Percentiles rank a stretch among this genome's conserved stretches.
Evolutionary conservation across 1,139 yeast genomes (phyloP).

Genomic region (Pichia sp.): DNA sequence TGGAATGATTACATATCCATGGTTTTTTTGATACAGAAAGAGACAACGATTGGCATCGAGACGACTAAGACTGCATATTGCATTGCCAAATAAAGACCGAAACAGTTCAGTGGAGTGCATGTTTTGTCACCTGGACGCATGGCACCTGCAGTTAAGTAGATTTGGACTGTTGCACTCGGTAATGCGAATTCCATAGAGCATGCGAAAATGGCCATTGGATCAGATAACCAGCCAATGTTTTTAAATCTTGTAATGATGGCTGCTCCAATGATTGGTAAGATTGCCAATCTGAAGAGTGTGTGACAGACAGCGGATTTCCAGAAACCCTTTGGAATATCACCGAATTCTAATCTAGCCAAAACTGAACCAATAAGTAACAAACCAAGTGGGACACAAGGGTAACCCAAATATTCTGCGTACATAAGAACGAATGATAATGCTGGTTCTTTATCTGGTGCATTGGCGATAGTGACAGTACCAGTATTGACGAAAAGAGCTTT

Average conservation of each 20-base stretch:
- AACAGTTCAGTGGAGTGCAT: conserved; percentile 76
- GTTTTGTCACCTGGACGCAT: conserved; percentile 61
- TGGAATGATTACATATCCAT: conserved; percentile 24
- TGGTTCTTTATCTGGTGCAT: conserved; percentile 84
- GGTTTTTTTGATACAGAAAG: conserved; percentile 46
- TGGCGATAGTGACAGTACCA: conserved; percentile 43
- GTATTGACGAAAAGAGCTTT: conserved; percentile 69
- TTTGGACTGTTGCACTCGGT: conserved; percentile 86
- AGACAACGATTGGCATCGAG: conserved; percentile 65
- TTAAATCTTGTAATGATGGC: conserved; percentile 53
- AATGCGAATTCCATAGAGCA: conserved; percentile 73
- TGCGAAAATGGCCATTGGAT: conserved; percentile 66
- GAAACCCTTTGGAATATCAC: conserved; percentile 66
- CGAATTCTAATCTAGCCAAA: conserved; percentile 66
- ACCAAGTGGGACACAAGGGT: conserved; percentile 89
- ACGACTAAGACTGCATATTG: conserved; percentile 65
- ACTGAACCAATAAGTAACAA: conserved; percentile 81
- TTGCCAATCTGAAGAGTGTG: conserved; percentile 45
- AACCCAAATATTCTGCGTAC: conserved; percentile 71
- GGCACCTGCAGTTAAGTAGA: conserved; percentile 81
- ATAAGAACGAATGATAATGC: conserved; percentile 82
- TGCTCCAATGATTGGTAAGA: conserved; percentile 63
- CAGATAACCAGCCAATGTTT: conserved; percentile 49
- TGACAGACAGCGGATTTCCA: conserved; percentile 62
- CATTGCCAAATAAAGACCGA: conserved; percentile 67